These are phyloP conservation scores for Eimeria necatrix DNA, from an alignment of 169 alveolate species.

Conservation along the genomic window DNA sequence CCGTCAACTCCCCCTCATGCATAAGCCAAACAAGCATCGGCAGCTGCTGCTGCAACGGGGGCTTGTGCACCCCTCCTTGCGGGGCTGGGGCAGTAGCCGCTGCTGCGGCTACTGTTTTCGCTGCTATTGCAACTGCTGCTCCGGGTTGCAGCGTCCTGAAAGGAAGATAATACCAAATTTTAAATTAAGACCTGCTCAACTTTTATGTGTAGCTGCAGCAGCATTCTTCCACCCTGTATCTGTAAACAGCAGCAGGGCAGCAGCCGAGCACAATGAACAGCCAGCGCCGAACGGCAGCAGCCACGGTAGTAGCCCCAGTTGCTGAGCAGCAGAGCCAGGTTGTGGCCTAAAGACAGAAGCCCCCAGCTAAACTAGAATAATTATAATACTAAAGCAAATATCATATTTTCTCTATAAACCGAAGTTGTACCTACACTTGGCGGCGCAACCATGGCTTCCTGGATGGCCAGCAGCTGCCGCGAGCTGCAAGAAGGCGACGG, in stretches of 20 bases:
- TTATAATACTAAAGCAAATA: too few species aligned
- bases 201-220: neutral
- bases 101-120: neutral
- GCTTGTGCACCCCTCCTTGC: constrained; percentile 10
- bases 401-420: neutral
- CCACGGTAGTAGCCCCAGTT: neutral
- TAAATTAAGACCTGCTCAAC: neutral
- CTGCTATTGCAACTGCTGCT: neutral
- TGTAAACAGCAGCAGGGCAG: too few species aligned
- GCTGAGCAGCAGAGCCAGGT: neutral
- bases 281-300: neutral
- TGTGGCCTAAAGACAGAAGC: too few species aligned
- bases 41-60: constrained; percentile 39
- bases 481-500: constrained; percentile 68
- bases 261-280: too few species aligned
- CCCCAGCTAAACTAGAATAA: too few species aligned
- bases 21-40: neutral
- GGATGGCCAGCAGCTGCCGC: neutral
- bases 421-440: too few species aligned
- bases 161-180: neutral
- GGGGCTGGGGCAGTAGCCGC: constrained; percentile 17
- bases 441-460: neutral
- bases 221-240: neutral
- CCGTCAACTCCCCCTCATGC: neutral
- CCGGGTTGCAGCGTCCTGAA: neutral